phyloP scores from a whole-genome alignment of 2,329 filamentous ascomycete genomes.

The Clonostachys solani region DNA sequence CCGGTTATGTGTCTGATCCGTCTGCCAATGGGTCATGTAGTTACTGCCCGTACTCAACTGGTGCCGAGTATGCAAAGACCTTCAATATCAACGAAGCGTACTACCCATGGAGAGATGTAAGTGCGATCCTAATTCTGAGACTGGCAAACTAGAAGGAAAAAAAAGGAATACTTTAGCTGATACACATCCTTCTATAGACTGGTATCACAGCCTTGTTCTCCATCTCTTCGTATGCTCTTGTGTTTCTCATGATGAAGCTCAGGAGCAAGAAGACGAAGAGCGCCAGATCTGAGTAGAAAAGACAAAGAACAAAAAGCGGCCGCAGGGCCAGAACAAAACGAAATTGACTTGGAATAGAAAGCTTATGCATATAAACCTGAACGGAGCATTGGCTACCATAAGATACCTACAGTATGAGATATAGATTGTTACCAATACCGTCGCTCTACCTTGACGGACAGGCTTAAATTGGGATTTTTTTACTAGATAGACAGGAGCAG shows the following conservation, averaged over 20 bases:
- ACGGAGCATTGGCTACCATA: too few relatives aligned
- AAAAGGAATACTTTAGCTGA: conserved; percentile 8
- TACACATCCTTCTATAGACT: conserved; percentile 9
- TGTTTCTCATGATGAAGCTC: conserved; percentile 32
- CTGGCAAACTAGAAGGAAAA: too few relatives aligned
- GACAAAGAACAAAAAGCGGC: too few relatives aligned
- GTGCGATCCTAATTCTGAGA: conserved; percentile 10
- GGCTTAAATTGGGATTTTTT: too few relatives aligned
- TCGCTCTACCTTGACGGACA: too few relatives aligned
- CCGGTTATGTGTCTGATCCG: conserved; percentile 49
- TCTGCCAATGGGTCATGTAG: conserved; percentile 43
- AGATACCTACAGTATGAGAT: too few relatives aligned
- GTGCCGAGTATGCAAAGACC: conserved; percentile 49
- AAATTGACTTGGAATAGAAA: too few relatives aligned
- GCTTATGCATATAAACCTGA: too few relatives aligned
- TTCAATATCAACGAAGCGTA: conserved; percentile 52
- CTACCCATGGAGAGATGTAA: conserved; percentile 58
- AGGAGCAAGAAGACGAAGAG: conserved; percentile 32
- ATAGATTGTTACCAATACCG: too few relatives aligned
- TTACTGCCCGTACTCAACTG: conserved; percentile 53
- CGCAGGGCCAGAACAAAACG: too few relatives aligned
- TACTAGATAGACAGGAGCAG: too few relatives aligned
- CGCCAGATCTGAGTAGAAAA: conserved; percentile 8
- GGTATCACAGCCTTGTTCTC: conserved; percentile 50
- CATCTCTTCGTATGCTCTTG: conserved; percentile 38